phyloP scores from a whole-genome alignment of 2,329 filamentous ascomycete genomes.

The Cryphonectria nitschkei region DNA sequence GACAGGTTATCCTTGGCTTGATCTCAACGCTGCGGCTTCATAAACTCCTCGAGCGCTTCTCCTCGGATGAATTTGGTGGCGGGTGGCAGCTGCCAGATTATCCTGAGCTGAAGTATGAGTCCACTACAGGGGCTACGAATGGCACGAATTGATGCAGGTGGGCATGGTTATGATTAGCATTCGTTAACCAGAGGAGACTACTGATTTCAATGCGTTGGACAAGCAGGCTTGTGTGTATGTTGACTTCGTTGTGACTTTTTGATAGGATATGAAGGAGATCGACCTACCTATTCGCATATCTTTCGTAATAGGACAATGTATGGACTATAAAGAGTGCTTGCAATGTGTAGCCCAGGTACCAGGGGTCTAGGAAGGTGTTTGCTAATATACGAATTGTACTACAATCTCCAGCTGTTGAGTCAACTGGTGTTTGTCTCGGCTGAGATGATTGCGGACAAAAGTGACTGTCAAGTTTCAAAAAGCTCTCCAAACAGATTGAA shows the following conservation, averaged over 20 bases:
- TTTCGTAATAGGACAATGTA: background rate
- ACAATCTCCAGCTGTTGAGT: background rate
- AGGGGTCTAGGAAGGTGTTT: background rate
- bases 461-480: background rate
- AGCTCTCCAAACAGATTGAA: background rate
- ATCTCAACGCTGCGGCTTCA: conserved; percentile 6
- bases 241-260: background rate
- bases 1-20: conserved; percentile 13
- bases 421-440: background rate
- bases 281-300: background rate
- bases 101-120: conserved; percentile 13
- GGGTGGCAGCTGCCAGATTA: conserved; percentile 27
- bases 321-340: background rate
- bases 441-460: background rate
- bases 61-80: conserved; percentile 22
- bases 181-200: no score
- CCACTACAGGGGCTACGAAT: background rate
- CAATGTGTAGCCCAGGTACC: no score
- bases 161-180: background rate
- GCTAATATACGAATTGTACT: background rate
- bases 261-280: background rate
- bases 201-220: background rate
- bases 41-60: conserved; percentile 17
- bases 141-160: background rate
- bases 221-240: background rate